phyloP scores from a whole-genome alignment of 73 alveolate genomes.

The Tetrahymena thermophila region DNA sequence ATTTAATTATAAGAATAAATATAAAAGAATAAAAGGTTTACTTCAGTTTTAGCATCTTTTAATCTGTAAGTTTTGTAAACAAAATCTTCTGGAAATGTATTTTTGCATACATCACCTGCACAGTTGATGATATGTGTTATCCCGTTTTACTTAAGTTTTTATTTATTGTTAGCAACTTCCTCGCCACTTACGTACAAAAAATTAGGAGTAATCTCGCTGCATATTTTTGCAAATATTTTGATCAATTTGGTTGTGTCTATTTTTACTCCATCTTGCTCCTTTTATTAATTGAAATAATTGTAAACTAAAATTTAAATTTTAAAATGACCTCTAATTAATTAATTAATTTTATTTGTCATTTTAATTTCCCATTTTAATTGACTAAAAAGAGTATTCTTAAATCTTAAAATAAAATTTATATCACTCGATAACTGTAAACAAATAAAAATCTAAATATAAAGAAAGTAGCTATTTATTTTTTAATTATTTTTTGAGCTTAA shows the following conservation, averaged over 20 bases:
- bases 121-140: conserved; percentile 79
- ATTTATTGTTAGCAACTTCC: conserved; percentile 59
- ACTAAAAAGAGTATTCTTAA: too few species aligned
- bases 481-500: too few species aligned
- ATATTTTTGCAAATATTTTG: conserved; percentile 25
- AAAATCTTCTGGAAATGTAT: conserved; percentile 58
- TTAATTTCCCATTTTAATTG: background rate
- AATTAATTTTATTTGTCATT: too few species aligned
- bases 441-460: too few species aligned
- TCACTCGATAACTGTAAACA: background rate
- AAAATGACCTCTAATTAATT: background rate
- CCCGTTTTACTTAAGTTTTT: conserved; percentile 47
- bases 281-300: background rate
- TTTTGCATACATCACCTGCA: conserved; percentile 84
- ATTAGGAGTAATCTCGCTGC: conserved; percentile 61
- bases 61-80: conserved; percentile 57
- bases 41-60: conserved; percentile 72
- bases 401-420: too few species aligned
- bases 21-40: background rate
- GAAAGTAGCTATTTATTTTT: too few species aligned
- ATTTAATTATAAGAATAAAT: background rate
- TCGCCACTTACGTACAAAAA: conserved; percentile 75
- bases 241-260: conserved; percentile 1
- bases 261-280: conserved; percentile 17
- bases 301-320: background rate